phyloP scores from a whole-genome alignment of 1,284 basidiomycete genomes.

The Malassezia globosa region DNA sequence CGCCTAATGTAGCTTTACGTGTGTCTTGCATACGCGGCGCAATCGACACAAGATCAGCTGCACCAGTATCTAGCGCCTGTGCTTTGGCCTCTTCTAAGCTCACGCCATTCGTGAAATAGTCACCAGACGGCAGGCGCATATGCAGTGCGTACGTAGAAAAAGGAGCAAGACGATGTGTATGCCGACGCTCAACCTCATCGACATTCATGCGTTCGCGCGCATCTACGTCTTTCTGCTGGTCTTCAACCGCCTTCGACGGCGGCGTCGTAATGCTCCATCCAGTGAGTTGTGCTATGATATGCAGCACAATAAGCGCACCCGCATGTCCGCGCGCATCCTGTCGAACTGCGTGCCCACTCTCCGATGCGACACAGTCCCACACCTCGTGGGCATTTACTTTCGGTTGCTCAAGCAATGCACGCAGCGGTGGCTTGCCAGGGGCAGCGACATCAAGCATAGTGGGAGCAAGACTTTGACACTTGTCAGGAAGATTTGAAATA shows the following conservation, averaged over 20 bases:
- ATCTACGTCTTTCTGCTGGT: too few relatives aligned
- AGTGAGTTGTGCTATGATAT: neutral
- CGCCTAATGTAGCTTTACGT: constrained; percentile 23
- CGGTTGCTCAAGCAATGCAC: neutral
- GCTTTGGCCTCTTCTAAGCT: constrained; percentile 16
- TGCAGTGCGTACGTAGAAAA: constrained; percentile 25
- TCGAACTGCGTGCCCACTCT: neutral
- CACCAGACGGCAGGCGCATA: constrained; percentile 37
- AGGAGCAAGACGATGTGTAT: too few relatives aligned
- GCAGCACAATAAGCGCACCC: constrained; percentile 2
- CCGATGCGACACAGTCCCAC: neutral
- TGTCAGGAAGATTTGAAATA: too few relatives aligned
- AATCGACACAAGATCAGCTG: constrained; percentile 32
- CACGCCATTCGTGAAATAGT: constrained; percentile 41
- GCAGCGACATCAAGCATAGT: too few relatives aligned
- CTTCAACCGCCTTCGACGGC: too few relatives aligned
- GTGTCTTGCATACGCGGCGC: constrained; percentile 20
- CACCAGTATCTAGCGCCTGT: constrained; percentile 23
- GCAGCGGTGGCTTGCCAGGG: too few relatives aligned
- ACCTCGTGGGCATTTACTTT: neutral
- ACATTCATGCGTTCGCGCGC: too few relatives aligned
- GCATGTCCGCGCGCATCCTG: neutral
- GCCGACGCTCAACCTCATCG: too few relatives aligned
- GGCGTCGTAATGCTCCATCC: too few relatives aligned
- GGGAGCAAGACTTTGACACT: too few relatives aligned